phyloP scores from a whole-genome alignment of 2,329 filamentous ascomycete species.

The Colletotrichum gigasporum region DNA sequence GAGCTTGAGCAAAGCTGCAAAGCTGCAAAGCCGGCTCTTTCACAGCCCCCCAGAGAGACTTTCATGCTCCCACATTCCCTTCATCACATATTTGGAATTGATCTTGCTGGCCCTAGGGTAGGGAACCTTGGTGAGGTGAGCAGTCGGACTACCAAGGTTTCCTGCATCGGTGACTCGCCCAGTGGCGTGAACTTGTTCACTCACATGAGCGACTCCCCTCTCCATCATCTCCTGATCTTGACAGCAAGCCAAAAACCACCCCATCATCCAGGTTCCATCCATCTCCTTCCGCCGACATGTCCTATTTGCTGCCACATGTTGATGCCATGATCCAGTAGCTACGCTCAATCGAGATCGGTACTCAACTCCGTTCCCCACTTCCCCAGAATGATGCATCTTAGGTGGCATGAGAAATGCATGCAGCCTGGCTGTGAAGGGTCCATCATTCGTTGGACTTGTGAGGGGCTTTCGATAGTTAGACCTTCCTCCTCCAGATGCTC shows the following conservation, averaged over 20 bases:
- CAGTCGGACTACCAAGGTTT: neutral
- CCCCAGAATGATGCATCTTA: neutral
- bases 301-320: too few species aligned
- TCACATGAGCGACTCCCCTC: conserved; percentile 12
- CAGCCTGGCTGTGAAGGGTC: too few species aligned
- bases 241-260: neutral
- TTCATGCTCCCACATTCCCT: too few species aligned
- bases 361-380: neutral
- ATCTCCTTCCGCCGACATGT: too few species aligned
- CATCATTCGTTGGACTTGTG: too few species aligned
- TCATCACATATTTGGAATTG: neutral
- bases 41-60: too few species aligned
- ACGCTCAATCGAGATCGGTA: neutral
- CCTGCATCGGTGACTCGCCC: conserved; percentile 10
- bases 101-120: neutral
- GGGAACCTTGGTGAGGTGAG: neutral
- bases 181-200: conserved; percentile 15
- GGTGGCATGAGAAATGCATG: neutral
- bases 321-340: neutral
- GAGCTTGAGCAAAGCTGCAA: too few species aligned
- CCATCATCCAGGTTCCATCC: neutral
- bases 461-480: too few species aligned
- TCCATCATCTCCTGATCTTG: conserved; percentile 6
- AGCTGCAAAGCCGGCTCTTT: too few species aligned
- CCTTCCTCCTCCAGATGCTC: too few species aligned